These are phyloP conservation scores for Hyaloscypha variabilis DNA, from an alignment of 495 filamentous ascomycete species.

Conservation along the genomic window DNA sequence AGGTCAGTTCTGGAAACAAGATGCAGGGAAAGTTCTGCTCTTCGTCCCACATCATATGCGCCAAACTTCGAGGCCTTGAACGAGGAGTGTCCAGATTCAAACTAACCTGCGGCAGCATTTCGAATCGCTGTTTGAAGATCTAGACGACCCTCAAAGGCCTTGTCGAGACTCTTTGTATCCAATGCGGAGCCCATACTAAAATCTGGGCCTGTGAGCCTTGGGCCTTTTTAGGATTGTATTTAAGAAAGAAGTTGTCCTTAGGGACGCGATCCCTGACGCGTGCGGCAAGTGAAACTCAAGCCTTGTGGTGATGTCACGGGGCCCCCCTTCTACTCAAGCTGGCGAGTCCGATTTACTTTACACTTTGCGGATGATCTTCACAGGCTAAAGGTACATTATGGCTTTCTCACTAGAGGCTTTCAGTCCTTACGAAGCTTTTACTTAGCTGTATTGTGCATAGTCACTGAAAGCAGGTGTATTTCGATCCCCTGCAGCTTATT, in stretches of 20 bases:
- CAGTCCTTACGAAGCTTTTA: too few relatives aligned
- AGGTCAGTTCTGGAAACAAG: conserved; percentile 12
- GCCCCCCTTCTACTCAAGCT: not conserved
- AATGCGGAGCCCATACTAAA: conserved; percentile 22
- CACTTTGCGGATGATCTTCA: too few relatives aligned
- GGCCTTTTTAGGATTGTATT: not conserved
- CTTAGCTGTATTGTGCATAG: too few relatives aligned
- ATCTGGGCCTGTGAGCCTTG: not conserved
- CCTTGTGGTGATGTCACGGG: conserved; percentile 21
- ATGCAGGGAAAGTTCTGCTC: not conserved
- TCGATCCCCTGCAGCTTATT: too few relatives aligned
- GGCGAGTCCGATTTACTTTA: too few relatives aligned
- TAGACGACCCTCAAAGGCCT: conserved; percentile 30
- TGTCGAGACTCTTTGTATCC: conserved; percentile 26
- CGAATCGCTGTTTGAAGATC: conserved; percentile 33
- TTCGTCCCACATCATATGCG: not conserved
- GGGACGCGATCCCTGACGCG: conserved; percentile 7
- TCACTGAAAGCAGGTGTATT: too few relatives aligned
- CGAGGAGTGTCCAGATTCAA: not conserved
- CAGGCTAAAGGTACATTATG: too few relatives aligned
- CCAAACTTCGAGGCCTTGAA: not conserved
- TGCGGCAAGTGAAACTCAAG: conserved; percentile 16
- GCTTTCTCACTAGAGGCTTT: too few relatives aligned
- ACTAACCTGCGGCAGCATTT: conserved; percentile 28
- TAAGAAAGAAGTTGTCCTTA: not conserved